A percentile compares a stretch with the other conserved stretches of the same genome.
Evolutionary conservation across 2,329 filamentous ascomycete species (phyloP).

Genomic region (Colletotrichum theobromicola): DNA sequence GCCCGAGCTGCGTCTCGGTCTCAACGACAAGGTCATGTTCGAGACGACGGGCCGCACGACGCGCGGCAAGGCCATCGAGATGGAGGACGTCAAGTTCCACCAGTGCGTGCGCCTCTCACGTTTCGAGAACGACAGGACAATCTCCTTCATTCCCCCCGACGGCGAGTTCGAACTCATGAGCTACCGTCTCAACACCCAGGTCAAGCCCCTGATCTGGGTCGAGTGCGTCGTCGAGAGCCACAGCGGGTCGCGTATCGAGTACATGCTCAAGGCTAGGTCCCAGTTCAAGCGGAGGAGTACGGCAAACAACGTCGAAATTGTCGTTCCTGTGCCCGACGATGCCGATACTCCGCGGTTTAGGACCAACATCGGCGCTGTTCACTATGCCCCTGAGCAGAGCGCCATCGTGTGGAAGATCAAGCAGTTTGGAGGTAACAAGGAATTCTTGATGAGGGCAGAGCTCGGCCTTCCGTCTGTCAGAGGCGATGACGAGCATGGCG

Average conservation of each 20-base stretch:
- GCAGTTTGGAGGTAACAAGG: conserved; percentile 97
- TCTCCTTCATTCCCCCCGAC: conserved; percentile 98
- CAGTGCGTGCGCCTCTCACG: conserved; percentile 94
- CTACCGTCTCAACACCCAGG: conserved; percentile 97
- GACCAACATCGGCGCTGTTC: conserved; percentile 95
- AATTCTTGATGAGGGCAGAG: conserved; percentile 98
- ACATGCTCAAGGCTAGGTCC: conserved; percentile 97
- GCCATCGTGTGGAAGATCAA: conserved; percentile 99
- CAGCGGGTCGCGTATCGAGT: conserved; percentile 94
- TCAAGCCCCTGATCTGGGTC: conserved; percentile 98
- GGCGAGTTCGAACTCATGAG: conserved; percentile 99
- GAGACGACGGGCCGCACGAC: conserved; percentile 95
- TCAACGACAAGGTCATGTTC: conserved; percentile 99
- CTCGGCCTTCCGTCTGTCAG: conserved; percentile 92
- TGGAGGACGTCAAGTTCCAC: conserved; percentile 99
- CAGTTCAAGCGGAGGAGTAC: conserved; percentile 98
- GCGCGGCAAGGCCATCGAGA: conserved; percentile 95
- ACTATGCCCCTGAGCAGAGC: conserved; percentile 96
- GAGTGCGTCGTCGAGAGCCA: conserved; percentile 97
- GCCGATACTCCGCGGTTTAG: conserved; percentile 95
- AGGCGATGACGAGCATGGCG: conserved; percentile 93
- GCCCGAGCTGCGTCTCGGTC: conserved; percentile 90
- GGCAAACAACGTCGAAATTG: conserved; percentile 98
- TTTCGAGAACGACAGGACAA: conserved; percentile 98
- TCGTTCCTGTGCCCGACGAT: conserved; percentile 95